Percentiles rank a stretch among this genome's conserved stretches.
Evolutionary conservation across 2,329 filamentous ascomycete species (phyloP).

Genomic region (Zymoseptoria crescenta): DNA sequence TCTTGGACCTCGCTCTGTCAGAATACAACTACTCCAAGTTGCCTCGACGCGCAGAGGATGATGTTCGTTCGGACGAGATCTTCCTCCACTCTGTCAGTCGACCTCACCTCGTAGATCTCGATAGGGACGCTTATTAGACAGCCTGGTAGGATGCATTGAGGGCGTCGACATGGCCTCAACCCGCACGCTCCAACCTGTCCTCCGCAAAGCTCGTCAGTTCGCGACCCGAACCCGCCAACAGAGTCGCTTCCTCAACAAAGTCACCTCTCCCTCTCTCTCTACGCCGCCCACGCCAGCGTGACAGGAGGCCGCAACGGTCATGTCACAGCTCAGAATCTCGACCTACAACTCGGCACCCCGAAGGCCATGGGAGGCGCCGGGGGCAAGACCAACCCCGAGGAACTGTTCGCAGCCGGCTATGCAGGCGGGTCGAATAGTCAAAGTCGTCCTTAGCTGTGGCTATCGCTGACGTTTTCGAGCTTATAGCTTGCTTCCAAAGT

Average conservation of each 20-base stretch:
- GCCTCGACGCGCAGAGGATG: no score
- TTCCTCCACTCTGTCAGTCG: no score
- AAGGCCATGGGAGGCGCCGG: slow-evolving; percentile 11
- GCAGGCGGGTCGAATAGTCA: slow-evolving; percentile 16
- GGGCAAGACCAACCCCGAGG: slow-evolving; percentile 34
- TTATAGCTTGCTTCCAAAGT: slow-evolving; percentile 38
- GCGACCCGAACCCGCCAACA: background rate
- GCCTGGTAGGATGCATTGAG: no score
- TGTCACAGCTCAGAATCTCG: slow-evolving; percentile 8
- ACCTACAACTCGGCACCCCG: slow-evolving; percentile 12
- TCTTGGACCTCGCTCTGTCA: no score
- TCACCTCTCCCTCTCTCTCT: slow-evolving; percentile 8
- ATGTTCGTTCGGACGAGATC: no score
- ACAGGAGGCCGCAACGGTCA: slow-evolving; percentile 16
- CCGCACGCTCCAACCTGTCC: slow-evolving; percentile 8
- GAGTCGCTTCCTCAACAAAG: slow-evolving; percentile 14
- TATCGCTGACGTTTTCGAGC: no score
- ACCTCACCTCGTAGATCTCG: no score
- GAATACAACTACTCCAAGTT: no score
- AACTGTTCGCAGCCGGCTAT: slow-evolving; percentile 43
- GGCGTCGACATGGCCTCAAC: background rate
- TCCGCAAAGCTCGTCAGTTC: slow-evolving; percentile 8
- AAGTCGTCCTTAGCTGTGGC: no score
- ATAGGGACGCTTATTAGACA: no score
- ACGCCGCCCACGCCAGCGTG: slow-evolving; percentile 9